phyloP scores from a whole-genome alignment of 768 basidiomycete genomes.

The Suillus americanus region DNA sequence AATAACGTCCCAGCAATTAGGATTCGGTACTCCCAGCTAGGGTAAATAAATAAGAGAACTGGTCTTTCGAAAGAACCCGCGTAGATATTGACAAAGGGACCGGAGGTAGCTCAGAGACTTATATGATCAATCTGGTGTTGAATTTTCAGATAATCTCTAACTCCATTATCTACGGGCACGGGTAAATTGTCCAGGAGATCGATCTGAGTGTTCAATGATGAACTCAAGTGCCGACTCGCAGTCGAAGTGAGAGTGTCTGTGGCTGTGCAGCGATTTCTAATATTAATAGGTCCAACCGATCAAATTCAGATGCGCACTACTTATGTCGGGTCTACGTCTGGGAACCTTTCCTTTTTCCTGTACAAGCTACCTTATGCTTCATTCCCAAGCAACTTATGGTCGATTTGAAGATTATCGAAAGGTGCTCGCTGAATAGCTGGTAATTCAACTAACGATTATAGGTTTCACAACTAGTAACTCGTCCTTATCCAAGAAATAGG shows the following conservation, averaged over 20 bases:
- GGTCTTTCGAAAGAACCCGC: slow-evolving; percentile 16
- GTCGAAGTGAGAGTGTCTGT: not conserved
- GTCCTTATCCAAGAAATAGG: not conserved
- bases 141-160: slow-evolving; percentile 17
- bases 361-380: not conserved
- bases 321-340: not conserved
- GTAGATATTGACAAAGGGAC: slow-evolving; percentile 11
- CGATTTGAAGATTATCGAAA: not conserved
- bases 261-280: not conserved
- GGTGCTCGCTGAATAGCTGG: not conserved
- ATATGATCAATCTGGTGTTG: not conserved
- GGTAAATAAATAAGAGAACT: slow-evolving; percentile 25
- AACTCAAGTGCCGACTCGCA: no score
- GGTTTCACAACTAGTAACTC: not conserved
- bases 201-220: no score
- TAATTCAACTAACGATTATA: not conserved
- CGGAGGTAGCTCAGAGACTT: slow-evolving; percentile 10
- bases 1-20: slow-evolving; percentile 22
- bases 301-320: no score
- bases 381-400: not conserved
- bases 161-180: slow-evolving; percentile 14
- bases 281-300: not conserved
- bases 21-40: slow-evolving; percentile 9
- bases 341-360: not conserved
- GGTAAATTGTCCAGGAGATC: slow-evolving; percentile 11